These are phyloP conservation scores for Eutrema yunnanense DNA, from an alignment of 345 rosid species.

Conservation along the genomic window DNA sequence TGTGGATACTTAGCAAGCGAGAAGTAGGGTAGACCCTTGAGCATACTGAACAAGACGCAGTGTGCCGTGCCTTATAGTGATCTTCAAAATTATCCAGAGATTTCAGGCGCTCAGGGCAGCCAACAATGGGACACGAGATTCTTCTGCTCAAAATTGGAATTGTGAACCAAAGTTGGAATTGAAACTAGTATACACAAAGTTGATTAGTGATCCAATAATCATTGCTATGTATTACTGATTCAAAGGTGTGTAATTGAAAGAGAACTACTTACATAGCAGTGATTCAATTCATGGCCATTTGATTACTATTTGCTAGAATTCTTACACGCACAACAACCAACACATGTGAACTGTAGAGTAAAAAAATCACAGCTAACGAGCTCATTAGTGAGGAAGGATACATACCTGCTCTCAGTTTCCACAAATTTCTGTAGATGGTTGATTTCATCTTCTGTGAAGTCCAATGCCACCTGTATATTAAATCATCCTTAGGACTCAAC, in stretches of 20 bases:
- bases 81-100: constrained; percentile 80
- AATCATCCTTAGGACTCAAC: not conserved
- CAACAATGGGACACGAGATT: constrained; percentile 76
- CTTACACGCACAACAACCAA: not conserved
- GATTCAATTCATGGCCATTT: not conserved
- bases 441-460: constrained; percentile 64
- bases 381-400: not conserved
- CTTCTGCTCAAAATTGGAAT: constrained; percentile 39
- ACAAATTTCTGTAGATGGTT: constrained; percentile 41
- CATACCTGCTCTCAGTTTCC: constrained; percentile 57
- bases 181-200: not conserved
- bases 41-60: constrained; percentile 93
- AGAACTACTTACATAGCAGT: not conserved
- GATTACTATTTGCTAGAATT: not conserved
- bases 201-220: not conserved
- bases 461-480: constrained; percentile 60
- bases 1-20: constrained; percentile 70
- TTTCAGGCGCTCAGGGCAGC: constrained; percentile 57
- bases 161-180: not conserved
- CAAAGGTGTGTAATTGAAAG: not conserved
- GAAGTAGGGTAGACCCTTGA: constrained; percentile 84
- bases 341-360: not conserved
- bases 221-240: not conserved
- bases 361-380: constrained; percentile 1
- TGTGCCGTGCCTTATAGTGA: constrained; percentile 76